These are phyloP conservation scores for Curvularia hawaiiensis DNA, from an alignment of 2,329 filamentous ascomycete species.

Conservation along the genomic window DNA sequence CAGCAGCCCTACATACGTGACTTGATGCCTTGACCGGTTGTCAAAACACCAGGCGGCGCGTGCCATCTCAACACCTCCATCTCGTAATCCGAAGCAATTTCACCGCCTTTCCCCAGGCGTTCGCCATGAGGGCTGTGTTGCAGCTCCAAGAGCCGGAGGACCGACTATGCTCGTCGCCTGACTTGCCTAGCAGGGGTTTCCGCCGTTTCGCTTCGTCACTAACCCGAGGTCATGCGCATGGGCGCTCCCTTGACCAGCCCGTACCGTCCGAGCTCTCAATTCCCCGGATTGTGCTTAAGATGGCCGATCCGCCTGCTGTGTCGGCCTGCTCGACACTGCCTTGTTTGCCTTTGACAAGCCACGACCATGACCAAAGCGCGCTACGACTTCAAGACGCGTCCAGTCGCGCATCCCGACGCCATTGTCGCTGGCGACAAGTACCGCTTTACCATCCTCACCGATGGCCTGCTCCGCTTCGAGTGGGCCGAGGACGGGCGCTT, in stretches of 20 bases:
- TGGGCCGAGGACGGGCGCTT: constrained; percentile 65
- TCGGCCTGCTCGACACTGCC: constrained; percentile 13
- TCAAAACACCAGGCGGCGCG: constrained; percentile 23
- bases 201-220: constrained; percentile 3
- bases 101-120: constrained; percentile 17
- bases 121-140: constrained; percentile 12
- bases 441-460: constrained; percentile 64
- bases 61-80: constrained; percentile 17
- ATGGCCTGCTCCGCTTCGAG: constrained; percentile 64
- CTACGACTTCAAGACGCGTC: constrained; percentile 52
- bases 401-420: constrained; percentile 52
- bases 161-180: constrained; percentile 28
- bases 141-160: constrained; percentile 17
- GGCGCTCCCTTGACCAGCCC: constrained; percentile 12
- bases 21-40: background rate
- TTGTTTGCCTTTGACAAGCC: constrained; percentile 11
- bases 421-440: constrained; percentile 57
- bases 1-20: background rate
- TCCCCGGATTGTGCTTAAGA: constrained; percentile 32
- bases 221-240: constrained; percentile 35
- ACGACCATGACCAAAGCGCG: constrained; percentile 44
- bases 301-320: constrained; percentile 24
- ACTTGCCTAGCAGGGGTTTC: constrained; percentile 18
- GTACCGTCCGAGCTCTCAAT: constrained; percentile 26
- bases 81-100: constrained; percentile 19